Conservation (phyloP, 2,329 filamentous ascomycete species). For the Triangularia verruculosa region DNA sequence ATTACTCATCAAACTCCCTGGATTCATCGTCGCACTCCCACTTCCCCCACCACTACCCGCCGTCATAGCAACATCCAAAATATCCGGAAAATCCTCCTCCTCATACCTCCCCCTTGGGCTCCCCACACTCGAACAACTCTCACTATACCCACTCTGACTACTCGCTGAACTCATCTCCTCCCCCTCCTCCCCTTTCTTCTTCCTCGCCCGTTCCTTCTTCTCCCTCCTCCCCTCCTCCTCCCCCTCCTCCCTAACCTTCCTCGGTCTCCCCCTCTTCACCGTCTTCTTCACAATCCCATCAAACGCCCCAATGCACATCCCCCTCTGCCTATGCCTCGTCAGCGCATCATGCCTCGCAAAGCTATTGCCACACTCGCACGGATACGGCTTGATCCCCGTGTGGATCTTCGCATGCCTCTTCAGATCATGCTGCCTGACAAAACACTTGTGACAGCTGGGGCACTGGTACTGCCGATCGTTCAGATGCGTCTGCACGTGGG, state of each 20-base stretch:
- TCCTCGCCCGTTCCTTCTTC: conserved; percentile 54
- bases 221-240: conserved; percentile 55
- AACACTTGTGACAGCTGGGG: conserved; percentile 89
- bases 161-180: conserved; percentile 41
- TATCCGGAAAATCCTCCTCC: conserved; percentile 25
- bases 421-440: conserved; percentile 93
- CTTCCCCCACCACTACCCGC: background rate
- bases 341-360: conserved; percentile 95
- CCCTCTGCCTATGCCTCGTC: conserved; percentile 88
- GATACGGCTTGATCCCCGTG: conserved; percentile 91
- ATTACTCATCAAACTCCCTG: conserved; percentile 39
- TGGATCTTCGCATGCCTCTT: conserved; percentile 98
- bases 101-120: conserved; percentile 47
- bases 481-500: conserved; percentile 95
- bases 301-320: conserved; percentile 94
- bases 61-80: conserved; percentile 44
- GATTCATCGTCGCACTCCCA: conserved; percentile 35
- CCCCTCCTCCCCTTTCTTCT: conserved; percentile 54
- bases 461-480: conserved; percentile 95
- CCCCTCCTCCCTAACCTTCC: conserved; percentile 52
- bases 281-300: conserved; percentile 67
- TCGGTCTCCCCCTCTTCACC: conserved; percentile 61
- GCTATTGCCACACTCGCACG: conserved; percentile 88
- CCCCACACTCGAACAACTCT: conserved; percentile 49
- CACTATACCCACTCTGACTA: conserved; percentile 56